Evolutionary conservation across 2,329 filamentous ascomycete genomes (phyloP), one percentile per base, ranked within the genome.

Genomic region (Teratosphaeria epicoccoides): DNA sequence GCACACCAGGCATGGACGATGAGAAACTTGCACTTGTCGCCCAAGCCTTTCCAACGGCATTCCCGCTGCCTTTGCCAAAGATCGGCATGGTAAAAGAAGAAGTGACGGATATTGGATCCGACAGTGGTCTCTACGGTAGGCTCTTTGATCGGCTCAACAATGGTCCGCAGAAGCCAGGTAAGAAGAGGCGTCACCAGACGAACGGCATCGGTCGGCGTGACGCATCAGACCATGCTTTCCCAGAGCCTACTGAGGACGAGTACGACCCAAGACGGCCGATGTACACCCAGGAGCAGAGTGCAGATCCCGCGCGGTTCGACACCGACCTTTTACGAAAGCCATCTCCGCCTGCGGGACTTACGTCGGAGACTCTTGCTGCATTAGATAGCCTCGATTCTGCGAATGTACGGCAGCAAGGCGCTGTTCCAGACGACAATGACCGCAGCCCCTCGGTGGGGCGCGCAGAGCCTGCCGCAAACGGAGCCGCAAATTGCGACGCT

Each of bases 1-100:
- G 73, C 52, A 71, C 74, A 28, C 73, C 71, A 7, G 79, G 79
- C 11, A 81, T 82, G 73, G 75, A 81, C 59, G 74, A 77, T 40
- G 66, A 73, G 45, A 82, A 80, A 62, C 59, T 68, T 26, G 53
- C 50, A 6, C 46, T 68, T 14, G 54, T 68, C 17, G 63, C 61
- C n/a, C 56, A 52, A 17, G 64, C 66, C 1, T 63, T 68, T 28
- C 65, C 66, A n/a, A 33, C 24, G 6, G 57, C 68, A 5, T 74
- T 74, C 47, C 68, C 72, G 7, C 59, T 62, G 24, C 71, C 70
- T 4, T 57, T 74, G n/a, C 72, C 73, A 6, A 68, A 61, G 45
- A 72, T 74, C 49, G 70, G 70, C 17, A 54, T 62, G 20, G 63
- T 72, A 17, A 63, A 66, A 9, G 58, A 60, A 23, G 50, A 56